A percentile compares a stretch with the other conserved stretches of the same genome.
Conservation (phyloP, 768 basidiomycete species). For the Agaricus bisporus region DNA sequence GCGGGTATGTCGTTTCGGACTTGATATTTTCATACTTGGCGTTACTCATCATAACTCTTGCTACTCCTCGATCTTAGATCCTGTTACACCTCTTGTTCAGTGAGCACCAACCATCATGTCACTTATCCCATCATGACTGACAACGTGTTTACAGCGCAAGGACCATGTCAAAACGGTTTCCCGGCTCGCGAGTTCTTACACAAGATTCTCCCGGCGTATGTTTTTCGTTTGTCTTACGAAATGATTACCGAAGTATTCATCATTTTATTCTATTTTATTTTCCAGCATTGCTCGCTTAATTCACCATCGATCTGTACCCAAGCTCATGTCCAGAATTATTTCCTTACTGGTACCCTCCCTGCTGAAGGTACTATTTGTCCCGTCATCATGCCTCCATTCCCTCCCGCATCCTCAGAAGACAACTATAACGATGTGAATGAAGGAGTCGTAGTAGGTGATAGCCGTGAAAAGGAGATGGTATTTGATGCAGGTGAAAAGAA, state of each 20-base stretch:
- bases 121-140: neutral
- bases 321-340: slow-evolving; percentile 30
- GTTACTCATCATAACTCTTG: neutral
- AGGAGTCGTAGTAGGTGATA: neutral
- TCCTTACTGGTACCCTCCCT: slow-evolving; percentile 34
- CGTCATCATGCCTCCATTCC: slow-evolving; percentile 22
- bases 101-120: slow-evolving; percentile 10
- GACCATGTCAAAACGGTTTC: slow-evolving; percentile 30
- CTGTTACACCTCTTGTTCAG: slow-evolving; percentile 24
- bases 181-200: slow-evolving; percentile 32
- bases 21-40: neutral
- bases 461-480: neutral
- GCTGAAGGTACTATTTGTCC: slow-evolving; percentile 32
- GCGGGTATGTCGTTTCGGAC: slow-evolving; percentile 19
- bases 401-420: neutral
- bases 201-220: slow-evolving; percentile 36
- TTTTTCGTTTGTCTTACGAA: neutral
- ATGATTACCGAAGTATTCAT: neutral
- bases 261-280: neutral
- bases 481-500: neutral
- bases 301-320: slow-evolving; percentile 29
- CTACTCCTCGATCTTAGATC: slow-evolving; percentile 15
- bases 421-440: neutral
- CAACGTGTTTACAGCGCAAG: slow-evolving; percentile 26
- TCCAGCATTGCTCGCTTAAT: slow-evolving; percentile 28